A percentile compares a stretch with the other conserved stretches of the same genome.
Conservation (phyloP, 2,329 filamentous ascomycete genomes). For the Pseudocercospora ulei region DNA sequence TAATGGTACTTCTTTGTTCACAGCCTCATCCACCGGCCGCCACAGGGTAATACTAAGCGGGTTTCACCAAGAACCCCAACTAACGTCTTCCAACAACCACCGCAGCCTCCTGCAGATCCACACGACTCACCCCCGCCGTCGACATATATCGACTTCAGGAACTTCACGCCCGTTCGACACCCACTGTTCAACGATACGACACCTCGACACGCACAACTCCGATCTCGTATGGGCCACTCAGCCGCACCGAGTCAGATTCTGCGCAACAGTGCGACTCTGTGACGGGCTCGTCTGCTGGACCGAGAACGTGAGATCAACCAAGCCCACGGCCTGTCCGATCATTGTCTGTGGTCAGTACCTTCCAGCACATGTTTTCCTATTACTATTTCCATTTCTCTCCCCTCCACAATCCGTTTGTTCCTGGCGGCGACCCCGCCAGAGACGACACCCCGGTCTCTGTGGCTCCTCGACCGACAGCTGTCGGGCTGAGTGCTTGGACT, state of each 20-base stretch:
- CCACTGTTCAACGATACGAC: slow-evolving; percentile 16
- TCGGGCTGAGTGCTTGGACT: neutral
- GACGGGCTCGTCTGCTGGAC: neutral
- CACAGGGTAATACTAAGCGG: slow-evolving; percentile 23
- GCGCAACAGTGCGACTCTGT: slow-evolving; percentile 15
- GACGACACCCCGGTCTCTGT: neutral
- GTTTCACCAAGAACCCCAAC: slow-evolving; percentile 22
- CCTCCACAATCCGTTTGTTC: too few species aligned
- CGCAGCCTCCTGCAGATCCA: slow-evolving; percentile 18
- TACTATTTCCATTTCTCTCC: neutral
- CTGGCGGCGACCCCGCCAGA: neutral
- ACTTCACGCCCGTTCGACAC: slow-evolving; percentile 19
- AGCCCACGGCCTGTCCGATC: neutral
- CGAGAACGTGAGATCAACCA: neutral
- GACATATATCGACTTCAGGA: slow-evolving; percentile 23
- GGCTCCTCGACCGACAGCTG: neutral
- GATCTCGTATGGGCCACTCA: slow-evolving; percentile 11
- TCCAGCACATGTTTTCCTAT: neutral
- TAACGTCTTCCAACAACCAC: slow-evolving; percentile 19
- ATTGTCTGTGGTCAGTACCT: slow-evolving; percentile 2
- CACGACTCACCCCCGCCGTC: slow-evolving; percentile 15
- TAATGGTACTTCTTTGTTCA: slow-evolving; percentile 24
- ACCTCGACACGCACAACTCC: slow-evolving; percentile 14
- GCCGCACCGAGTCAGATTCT: slow-evolving; percentile 11
- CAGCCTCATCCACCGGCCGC: slow-evolving; percentile 20